These are phyloP conservation scores for Solanum chacoense DNA, from an alignment of 305 asterid genomes.

Conservation along the genomic window DNA sequence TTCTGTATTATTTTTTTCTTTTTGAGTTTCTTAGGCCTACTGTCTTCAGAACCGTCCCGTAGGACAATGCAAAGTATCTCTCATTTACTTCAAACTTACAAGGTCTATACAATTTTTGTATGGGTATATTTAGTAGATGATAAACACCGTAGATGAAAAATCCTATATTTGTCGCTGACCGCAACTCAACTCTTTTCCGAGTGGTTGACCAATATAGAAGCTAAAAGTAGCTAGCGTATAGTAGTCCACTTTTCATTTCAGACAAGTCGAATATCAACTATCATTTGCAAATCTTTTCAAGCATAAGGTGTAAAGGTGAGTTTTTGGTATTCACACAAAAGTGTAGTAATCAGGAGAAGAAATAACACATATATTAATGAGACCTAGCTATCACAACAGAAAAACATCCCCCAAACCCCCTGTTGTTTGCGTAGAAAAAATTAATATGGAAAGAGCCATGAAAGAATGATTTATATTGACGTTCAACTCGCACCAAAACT, in stretches of 20 bases:
- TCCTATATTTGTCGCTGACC: not conserved
- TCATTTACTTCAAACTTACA: not conserved
- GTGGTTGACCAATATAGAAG: not conserved
- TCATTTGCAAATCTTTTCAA: not conserved
- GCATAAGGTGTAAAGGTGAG: not conserved
- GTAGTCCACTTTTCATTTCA: not conserved
- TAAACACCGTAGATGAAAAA: not conserved
- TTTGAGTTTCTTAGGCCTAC: not conserved
- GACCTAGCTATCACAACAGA: not conserved
- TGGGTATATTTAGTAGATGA: not conserved
- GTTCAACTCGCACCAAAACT: not conserved
- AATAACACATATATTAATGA: not conserved
- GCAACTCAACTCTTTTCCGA: not conserved
- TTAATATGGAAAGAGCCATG: not conserved
- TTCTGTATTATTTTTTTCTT: not conserved
- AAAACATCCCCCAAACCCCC: not conserved
- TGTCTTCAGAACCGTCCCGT: not conserved
- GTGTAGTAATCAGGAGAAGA: not conserved
- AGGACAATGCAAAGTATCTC: not conserved
- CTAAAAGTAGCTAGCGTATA: not conserved
- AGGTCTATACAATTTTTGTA: not conserved
- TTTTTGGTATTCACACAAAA: not conserved
- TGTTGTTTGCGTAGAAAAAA: not conserved
- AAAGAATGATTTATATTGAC: not conserved
- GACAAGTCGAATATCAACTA: not conserved